These are phyloP conservation scores for Fusarium albidum DNA, from an alignment of 2,329 filamentous ascomycete genomes.

Conservation along the genomic window DNA sequence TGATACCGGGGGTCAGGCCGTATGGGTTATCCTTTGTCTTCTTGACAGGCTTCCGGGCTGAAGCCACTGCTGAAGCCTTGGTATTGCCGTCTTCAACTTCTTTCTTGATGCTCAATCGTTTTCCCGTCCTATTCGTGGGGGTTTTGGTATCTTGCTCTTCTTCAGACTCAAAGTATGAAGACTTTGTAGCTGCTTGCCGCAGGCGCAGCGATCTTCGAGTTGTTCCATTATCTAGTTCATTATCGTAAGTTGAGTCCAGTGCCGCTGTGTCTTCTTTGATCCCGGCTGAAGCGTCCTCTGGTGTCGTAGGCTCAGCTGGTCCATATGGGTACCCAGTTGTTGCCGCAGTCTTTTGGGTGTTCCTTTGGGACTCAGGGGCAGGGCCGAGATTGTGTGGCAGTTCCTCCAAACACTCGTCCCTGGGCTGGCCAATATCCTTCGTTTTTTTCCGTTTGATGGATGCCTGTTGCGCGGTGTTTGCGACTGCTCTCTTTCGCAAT, in stretches of 20 bases:
- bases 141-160: constrained; percentile 16
- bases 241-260: not conserved
- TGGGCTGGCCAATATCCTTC: not conserved
- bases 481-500: constrained; percentile 22
- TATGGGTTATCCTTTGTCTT: constrained; percentile 40
- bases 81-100: constrained; percentile 15
- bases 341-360: constrained; percentile 1
- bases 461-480: not conserved
- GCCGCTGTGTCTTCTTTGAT: not conserved
- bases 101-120: constrained; percentile 14
- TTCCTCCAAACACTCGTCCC: constrained; percentile 13
- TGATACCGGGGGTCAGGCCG: constrained; percentile 39
- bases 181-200: constrained; percentile 18
- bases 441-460: constrained; percentile 20
- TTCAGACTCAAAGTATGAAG: constrained; percentile 35
- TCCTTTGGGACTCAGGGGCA: constrained; percentile 9
- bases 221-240: not conserved
- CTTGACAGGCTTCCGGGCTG: constrained; percentile 28
- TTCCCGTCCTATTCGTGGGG: constrained; percentile 2
- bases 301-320: not conserved
- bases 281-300: constrained; percentile 6
- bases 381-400: constrained; percentile 33
- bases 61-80: constrained; percentile 6
- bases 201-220: constrained; percentile 26
- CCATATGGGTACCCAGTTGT: not conserved